Conservation (phyloP, 202 grass and related monocot genomes). For the Panicum virgatum region DNA sequence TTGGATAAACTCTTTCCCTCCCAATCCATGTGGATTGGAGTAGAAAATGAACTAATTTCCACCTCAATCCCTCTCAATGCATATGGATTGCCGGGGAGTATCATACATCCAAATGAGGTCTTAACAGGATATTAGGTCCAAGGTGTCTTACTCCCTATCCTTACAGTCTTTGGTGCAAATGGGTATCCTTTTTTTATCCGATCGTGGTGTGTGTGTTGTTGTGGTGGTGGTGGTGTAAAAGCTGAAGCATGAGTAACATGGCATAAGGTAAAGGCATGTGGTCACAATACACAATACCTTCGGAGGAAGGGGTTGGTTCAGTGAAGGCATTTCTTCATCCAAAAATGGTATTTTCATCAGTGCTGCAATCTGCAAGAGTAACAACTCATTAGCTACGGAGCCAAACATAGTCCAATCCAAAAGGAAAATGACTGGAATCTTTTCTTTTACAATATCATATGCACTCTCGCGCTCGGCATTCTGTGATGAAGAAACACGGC, state of each 20-base stretch:
- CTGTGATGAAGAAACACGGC: slow-evolving; percentile 50
- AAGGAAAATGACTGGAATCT: slow-evolving; percentile 6
- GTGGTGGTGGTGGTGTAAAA: no score
- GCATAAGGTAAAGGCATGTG: neutral
- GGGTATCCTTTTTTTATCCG: neutral
- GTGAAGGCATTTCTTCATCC: slow-evolving; percentile 60
- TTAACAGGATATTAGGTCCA: neutral
- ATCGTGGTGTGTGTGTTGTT: no score
- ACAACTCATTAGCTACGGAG: slow-evolving; percentile 3
- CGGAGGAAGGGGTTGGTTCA: slow-evolving; percentile 63
- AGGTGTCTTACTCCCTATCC: neutral
- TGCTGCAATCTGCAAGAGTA: slow-evolving; percentile 57
- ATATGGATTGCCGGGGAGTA: neutral
- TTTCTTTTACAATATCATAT: slow-evolving; percentile 76
- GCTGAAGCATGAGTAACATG: no score
- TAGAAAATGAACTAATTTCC: no score
- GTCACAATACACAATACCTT: slow-evolving; percentile 50
- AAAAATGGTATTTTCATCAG: slow-evolving; percentile 88
- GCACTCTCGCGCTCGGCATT: slow-evolving; percentile 75
- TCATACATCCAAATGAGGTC: neutral
- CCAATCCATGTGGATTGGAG: no score
- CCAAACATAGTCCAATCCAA: slow-evolving; percentile 21
- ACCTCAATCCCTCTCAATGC: no score
- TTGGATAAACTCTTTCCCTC: no score
- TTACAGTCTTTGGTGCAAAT: neutral